Conservation (phyloP, 345 rosid species). For the Punica granatum region DNA sequence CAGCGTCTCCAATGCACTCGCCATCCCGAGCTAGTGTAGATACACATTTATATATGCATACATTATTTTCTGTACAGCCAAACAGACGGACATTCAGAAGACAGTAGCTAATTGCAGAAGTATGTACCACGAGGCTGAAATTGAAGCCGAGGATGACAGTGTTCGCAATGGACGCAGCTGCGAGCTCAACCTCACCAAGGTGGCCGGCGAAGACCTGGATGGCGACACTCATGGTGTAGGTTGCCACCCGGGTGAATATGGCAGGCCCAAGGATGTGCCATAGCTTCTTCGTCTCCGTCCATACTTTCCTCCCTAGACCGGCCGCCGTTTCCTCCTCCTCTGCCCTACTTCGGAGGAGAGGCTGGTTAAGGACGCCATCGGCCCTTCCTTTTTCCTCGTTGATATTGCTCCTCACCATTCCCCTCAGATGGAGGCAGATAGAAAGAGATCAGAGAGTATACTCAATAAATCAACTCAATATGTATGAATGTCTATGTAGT, state of each 20-base stretch:
- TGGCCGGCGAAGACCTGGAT: constrained; percentile 37
- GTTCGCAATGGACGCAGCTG: constrained; percentile 33
- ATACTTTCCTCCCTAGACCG: constrained; percentile 17
- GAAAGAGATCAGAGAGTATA: no score
- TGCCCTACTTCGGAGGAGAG: no score
- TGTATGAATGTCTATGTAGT: no score
- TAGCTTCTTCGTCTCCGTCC: constrained; percentile 42
- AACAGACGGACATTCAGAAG: no score
- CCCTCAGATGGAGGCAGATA: no score
- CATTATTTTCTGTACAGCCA: no score
- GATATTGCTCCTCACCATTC: no score
- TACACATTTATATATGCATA: background rate
- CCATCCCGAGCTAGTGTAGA: constrained; percentile 10
- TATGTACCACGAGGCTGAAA: constrained; percentile 34
- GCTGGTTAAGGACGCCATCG: background rate
- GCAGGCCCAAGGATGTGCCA: constrained; percentile 39
- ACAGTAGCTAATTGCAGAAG: background rate
- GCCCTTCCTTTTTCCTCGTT: no score
- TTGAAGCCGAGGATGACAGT: constrained; percentile 40
- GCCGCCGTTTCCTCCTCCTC: background rate
- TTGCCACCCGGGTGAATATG: constrained; percentile 29
- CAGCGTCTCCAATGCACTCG: constrained; percentile 13
- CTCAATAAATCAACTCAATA: no score
- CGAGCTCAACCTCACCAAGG: constrained; percentile 39
- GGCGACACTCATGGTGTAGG: constrained; percentile 31